Conservation (phyloP, 139 green algal genomes). For the Gonium pectorale region DNA sequence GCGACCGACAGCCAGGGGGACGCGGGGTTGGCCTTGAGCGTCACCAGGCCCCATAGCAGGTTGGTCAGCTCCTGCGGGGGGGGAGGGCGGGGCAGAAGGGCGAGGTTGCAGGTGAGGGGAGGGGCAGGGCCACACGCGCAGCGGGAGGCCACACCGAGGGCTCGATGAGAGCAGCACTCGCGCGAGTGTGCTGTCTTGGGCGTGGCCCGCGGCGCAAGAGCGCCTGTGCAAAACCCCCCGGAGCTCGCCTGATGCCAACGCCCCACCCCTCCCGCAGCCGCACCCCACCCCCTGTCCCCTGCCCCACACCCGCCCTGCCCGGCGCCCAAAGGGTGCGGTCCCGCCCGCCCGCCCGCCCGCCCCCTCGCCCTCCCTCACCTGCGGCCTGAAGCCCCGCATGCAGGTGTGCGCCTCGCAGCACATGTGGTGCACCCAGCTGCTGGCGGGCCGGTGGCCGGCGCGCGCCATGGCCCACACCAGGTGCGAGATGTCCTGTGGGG, state of each 20-base stretch:
- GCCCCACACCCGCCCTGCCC: no score
- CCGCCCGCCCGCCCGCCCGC: no score
- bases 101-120: not conserved
- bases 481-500: conserved; percentile 37
- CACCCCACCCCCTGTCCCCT: no score
- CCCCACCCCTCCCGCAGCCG: no score
- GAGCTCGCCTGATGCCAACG: no score
- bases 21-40: conserved; percentile 6
- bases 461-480: conserved; percentile 46
- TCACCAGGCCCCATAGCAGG: conserved; percentile 45
- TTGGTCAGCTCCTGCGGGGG: conserved; percentile 47
- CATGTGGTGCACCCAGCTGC: conserved; percentile 23
- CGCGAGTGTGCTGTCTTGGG: no score
- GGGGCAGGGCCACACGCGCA: no score
- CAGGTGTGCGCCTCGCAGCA: not conserved
- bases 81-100: not conserved
- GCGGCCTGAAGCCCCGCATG: conserved; percentile 25
- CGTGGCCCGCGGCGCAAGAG: no score
- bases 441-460: not conserved
- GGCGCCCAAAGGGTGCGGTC: no score
- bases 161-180: no score
- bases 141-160: no score
- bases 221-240: no score
- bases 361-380: not conserved
- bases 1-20: not conserved